Percentiles rank a stretch among this genome's conserved stretches.
phyloP scores from a whole-genome alignment of 2,329 filamentous ascomycete genomes.

The Sclerotinia spermophila region DNA sequence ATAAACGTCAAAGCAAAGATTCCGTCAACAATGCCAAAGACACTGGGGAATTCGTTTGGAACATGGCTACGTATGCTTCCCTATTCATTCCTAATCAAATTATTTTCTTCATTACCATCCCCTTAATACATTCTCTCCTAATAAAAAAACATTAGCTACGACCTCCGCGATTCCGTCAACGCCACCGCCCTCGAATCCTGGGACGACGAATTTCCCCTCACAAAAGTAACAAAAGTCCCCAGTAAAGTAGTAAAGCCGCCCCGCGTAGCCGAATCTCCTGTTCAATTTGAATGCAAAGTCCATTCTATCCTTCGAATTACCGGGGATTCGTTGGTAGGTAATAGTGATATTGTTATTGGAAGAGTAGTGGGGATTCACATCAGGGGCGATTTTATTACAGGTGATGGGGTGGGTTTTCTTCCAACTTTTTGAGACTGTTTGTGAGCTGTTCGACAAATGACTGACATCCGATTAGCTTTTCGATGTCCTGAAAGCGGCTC shows the following conservation, averaged over 20 bases:
- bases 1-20: conserved; percentile 20
- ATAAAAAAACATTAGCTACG: neutral
- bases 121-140: neutral
- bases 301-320: conserved; percentile 22
- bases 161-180: neutral
- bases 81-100: neutral
- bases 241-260: conserved; percentile 21
- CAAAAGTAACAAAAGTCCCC: conserved; percentile 18
- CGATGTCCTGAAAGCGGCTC: conserved; percentile 23
- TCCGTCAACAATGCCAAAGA: conserved; percentile 22
- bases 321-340: conserved; percentile 21
- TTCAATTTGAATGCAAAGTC: conserved; percentile 23
- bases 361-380: conserved; percentile 24
- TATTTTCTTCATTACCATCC: neutral
- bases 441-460: neutral
- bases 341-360: conserved; percentile 26
- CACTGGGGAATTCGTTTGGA: conserved; percentile 25
- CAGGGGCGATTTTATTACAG: conserved; percentile 24
- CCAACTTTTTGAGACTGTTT: neutral
- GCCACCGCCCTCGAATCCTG: conserved; percentile 8
- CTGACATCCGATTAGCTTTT: conserved; percentile 13
- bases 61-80: conserved; percentile 24
- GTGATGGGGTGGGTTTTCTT: neutral
- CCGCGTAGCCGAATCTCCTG: conserved; percentile 23
- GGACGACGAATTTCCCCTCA: conserved; percentile 11